Percentiles rank a stretch among this genome's conserved stretches.
Evolutionary conservation across 202 grass and related monocot species (phyloP).

Genomic region (Schoenoplectus triqueter): DNA sequence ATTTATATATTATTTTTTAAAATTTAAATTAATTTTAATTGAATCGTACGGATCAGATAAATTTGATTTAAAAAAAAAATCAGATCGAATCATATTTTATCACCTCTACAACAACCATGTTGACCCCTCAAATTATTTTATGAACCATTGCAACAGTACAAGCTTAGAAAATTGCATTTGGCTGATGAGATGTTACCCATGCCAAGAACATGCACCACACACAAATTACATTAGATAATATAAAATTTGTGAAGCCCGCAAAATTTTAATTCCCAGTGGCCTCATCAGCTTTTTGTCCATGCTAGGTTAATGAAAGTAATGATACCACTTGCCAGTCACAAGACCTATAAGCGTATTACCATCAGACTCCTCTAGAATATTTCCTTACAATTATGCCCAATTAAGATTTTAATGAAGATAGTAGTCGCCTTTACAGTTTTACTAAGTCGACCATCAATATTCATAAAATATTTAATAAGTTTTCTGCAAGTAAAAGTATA

Average conservation of each 20-base stretch:
- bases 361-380: background rate
- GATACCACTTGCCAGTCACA: background rate
- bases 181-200: background rate
- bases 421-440: background rate
- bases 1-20: no score
- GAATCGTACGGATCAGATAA: no score
- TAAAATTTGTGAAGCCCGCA: conserved; percentile 2
- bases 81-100: no score
- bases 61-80: no score
- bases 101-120: no score
- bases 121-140: background rate
- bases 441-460: background rate
- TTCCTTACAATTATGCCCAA: background rate
- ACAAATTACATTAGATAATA: background rate
- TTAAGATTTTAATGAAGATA: background rate
- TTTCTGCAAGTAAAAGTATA: background rate
- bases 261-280: background rate
- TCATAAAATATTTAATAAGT: background rate
- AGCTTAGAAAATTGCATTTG: background rate
- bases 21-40: no score
- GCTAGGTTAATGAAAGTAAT: background rate
- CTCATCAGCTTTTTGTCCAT: conserved; percentile 21
- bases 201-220: background rate
- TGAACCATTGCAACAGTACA: background rate
- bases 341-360: background rate